Evolutionary conservation across 2,329 filamentous ascomycete genomes (phyloP).

Genomic region (Exophiala aquamarina): DNA sequence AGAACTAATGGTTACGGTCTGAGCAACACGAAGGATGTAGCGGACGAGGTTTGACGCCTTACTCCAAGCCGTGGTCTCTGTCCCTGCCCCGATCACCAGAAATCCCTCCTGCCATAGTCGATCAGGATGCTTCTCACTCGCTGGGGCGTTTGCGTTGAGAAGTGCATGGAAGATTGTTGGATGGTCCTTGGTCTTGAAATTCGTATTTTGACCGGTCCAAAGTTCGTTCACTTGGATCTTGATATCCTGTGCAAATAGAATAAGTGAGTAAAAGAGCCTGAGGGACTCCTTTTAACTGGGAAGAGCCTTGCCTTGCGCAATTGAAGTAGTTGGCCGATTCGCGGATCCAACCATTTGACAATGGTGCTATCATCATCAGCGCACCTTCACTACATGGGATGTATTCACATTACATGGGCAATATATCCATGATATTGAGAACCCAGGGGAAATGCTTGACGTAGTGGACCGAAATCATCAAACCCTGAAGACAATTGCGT

Average conservation of each 20-base stretch:
- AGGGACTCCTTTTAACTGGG: not conserved
- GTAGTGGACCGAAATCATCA: not conserved
- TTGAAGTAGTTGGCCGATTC: not conserved
- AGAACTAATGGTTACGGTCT: slow-evolving; percentile 25
- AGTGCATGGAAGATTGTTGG: slow-evolving; percentile 2
- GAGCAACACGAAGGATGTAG: slow-evolving; percentile 30
- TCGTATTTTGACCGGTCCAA: not conserved
- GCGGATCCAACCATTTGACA: not conserved
- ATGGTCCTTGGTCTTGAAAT: not conserved
- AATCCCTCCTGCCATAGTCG: slow-evolving; percentile 3
- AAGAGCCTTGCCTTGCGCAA: not conserved
- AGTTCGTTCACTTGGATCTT: not conserved
- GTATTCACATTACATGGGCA: not conserved
- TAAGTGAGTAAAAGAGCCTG: slow-evolving; percentile 7
- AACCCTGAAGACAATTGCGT: slow-evolving; percentile 20
- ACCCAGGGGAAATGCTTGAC: not conserved
- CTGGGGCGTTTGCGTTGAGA: not conserved
- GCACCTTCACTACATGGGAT: not conserved
- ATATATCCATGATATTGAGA: not conserved
- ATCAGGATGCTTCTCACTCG: slow-evolving; percentile 1
- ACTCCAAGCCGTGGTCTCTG: slow-evolving; percentile 1
- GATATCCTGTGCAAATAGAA: not conserved
- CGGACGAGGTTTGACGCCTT: slow-evolving; percentile 27
- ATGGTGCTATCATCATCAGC: not conserved
- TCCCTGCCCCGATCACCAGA: slow-evolving; percentile 2